Conservation (phyloP, 129 eudicot genomes). For the Saposhnikovia divaricata region DNA sequence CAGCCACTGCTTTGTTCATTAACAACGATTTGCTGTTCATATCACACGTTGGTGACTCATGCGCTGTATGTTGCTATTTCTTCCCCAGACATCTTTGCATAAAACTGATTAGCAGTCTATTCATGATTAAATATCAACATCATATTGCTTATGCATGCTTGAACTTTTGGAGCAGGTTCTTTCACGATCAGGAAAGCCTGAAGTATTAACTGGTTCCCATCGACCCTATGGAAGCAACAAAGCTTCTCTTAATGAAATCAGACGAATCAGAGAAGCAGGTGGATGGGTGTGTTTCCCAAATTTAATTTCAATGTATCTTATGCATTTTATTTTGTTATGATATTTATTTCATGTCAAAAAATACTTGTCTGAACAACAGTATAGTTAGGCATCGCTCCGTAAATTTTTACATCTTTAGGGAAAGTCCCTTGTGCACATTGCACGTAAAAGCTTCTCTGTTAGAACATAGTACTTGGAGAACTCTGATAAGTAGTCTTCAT, state of each 20-base stretch:
- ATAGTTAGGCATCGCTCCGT: background rate
- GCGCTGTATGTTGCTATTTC: slow-evolving; percentile 41
- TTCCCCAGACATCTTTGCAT: background rate
- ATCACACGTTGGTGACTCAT: slow-evolving; percentile 94
- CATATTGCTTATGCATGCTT: background rate
- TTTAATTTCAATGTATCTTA: slow-evolving; percentile 5
- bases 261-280: slow-evolving; percentile 87
- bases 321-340: slow-evolving; percentile 9
- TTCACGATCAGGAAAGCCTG: slow-evolving; percentile 82
- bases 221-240: slow-evolving; percentile 87
- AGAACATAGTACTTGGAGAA: background rate
- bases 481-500: background rate
- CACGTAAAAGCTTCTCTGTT: background rate
- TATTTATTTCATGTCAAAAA: background rate
- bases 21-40: slow-evolving; percentile 54
- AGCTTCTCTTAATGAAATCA: slow-evolving; percentile 77
- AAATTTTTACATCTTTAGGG: background rate
- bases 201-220: slow-evolving; percentile 75
- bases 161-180: slow-evolving; percentile 47
- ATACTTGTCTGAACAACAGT: background rate
- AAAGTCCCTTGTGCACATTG: background rate
- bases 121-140: background rate
- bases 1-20: slow-evolving; percentile 72
- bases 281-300: slow-evolving; percentile 84
- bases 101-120: background rate